Conservation (phyloP, 352 stramenopile species). For the Phytophthora lateralis region DNA sequence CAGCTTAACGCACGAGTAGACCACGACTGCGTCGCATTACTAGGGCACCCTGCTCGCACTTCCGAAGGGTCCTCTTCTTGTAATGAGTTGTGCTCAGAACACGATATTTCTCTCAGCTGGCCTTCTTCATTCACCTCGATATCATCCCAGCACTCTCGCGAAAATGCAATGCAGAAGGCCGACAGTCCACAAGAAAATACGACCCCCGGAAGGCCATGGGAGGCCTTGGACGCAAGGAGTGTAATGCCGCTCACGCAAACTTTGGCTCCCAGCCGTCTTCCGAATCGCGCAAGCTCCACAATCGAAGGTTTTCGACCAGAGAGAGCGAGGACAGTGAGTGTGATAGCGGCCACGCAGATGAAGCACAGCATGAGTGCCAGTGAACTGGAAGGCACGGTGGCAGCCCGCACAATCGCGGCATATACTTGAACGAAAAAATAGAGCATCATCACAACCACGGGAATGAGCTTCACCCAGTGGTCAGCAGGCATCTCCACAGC, state of each 20-base stretch:
- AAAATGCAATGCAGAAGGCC: constrained; percentile 73
- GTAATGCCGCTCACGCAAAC: constrained; percentile 56
- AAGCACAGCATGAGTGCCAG: constrained; percentile 50
- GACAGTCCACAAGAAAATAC: constrained; percentile 65
- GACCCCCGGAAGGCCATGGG: constrained; percentile 45
- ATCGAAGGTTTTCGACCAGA: constrained; percentile 50
- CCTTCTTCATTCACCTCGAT: constrained; percentile 48
- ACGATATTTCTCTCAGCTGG: constrained; percentile 26
- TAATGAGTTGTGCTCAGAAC: constrained; percentile 3
- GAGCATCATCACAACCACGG: constrained; percentile 64
- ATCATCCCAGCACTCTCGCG: constrained; percentile 75
- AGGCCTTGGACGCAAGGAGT: constrained; percentile 51
- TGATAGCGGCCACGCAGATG: constrained; percentile 45
- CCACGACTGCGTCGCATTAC: constrained; percentile 18
- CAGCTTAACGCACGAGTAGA: constrained; percentile 25
- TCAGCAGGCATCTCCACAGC: constrained; percentile 59
- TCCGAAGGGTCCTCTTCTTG: not conserved
- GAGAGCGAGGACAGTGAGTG: constrained; percentile 54
- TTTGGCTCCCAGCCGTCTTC: constrained; percentile 37
- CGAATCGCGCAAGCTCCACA: constrained; percentile 35
- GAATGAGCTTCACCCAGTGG: constrained; percentile 82
- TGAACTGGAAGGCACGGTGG: constrained; percentile 45
- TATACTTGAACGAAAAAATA: constrained; percentile 69
- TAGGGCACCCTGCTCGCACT: not conserved
- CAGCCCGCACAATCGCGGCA: constrained; percentile 48